Evolutionary conservation across 331 rosid genomes (phyloP), one percentile per base, ranked within the genome.

Genomic region (Quercus lobata): DNA sequence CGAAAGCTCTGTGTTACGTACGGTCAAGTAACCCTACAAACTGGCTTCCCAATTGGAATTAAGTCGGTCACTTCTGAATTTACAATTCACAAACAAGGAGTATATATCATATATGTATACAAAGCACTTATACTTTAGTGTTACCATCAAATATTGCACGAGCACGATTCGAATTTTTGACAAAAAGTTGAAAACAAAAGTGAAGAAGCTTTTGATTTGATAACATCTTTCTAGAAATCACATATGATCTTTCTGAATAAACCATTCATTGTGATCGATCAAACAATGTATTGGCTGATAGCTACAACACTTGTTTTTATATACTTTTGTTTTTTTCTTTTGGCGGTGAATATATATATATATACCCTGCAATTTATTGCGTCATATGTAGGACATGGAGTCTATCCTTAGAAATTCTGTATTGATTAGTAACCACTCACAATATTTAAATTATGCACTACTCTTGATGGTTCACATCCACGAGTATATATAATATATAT

Each of bases 131-230:
- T 25, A 9, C 54, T 46, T 82, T 55, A 70, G 62, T 30, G 79
- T 58, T 41, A 72, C 63, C 34, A 69, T 83, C 74, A 81, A 69
- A 9, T 9, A 41, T 41, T 58, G 37, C 73, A 75, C 65, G 41
- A 41, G 16, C 78, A 74, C 53, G 84, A 85, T 83, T 86, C 88
- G 80, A 22, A 34, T 52, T 68, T 57, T 76, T 53, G 76, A 58
- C 25, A 16, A 73, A 71, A 73, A 21, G n/a, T 41, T 76, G 58
- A 76, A 34, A 62, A n/a, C 57, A 53, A 78, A 89, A 81, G 86
- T 41, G 73, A 82, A 35, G 14, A 60, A 25, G 76, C 85, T 83
- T 87, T 81, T 57, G 77, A 79, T 37, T 71, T 78, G 76, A 81
- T 68, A 25, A 52, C 44, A 71, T 55, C 76, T 76, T 49, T 79